Evolutionary conservation across 1,284 basidiomycete genomes (phyloP).

Genomic region (Spongiforma sp.): DNA sequence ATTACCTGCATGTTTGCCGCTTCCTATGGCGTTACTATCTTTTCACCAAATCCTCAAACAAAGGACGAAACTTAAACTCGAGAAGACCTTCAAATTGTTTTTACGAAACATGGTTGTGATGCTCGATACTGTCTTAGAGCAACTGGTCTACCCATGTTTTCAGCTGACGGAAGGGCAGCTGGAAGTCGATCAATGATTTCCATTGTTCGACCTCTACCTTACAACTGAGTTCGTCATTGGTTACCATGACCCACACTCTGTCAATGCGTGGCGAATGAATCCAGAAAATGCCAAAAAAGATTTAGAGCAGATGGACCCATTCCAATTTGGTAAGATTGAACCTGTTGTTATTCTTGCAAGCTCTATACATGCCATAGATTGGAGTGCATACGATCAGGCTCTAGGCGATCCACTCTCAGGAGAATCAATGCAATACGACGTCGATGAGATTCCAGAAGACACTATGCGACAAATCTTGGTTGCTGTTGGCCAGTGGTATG

Average conservation of each 20-base stretch:
- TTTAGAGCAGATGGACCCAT: background rate
- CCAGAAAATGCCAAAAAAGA: background rate
- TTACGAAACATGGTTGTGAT: background rate
- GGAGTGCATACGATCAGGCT: background rate
- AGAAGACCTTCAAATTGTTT: background rate
- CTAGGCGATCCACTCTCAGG: background rate
- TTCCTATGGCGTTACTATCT: background rate
- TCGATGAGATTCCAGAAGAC: background rate
- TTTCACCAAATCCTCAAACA: background rate
- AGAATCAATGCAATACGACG: background rate
- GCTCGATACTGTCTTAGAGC: background rate
- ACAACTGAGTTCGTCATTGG: background rate
- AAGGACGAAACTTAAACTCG: rapidly evolving
- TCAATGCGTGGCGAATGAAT: background rate
- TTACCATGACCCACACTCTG: background rate
- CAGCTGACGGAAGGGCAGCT: background rate
- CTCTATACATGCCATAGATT: background rate
- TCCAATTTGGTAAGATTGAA: background rate
- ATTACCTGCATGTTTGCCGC: background rate
- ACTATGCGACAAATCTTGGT: background rate
- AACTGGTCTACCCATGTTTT: background rate
- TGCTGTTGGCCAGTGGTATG: background rate
- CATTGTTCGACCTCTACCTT: background rate
- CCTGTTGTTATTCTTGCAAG: background rate
- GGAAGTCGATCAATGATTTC: background rate